Evolutionary conservation across 2,329 filamentous ascomycete genomes (phyloP), one percentile per base, ranked within the genome.

Genomic region (Aureobasidium leucospermi): DNA sequence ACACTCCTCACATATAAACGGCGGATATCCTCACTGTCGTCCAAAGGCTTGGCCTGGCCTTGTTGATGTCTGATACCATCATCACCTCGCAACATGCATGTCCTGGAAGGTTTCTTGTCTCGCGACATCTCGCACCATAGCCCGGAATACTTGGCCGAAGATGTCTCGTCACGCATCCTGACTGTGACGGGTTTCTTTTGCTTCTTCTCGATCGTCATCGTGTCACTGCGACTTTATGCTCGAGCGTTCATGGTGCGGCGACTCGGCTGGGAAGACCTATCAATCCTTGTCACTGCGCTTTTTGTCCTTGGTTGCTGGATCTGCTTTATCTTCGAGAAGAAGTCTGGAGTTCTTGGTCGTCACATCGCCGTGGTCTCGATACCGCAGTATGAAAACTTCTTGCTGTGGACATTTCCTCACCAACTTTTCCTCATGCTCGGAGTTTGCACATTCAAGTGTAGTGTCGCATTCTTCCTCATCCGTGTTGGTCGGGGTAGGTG

Each of bases 351-450:
- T 15, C 38, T 55, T 11, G 51, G 51, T 32, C 51, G 39, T 7
- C 51, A 55, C 38, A 34, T 28, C 4, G 51, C 2, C 7, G 9
- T 23, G 4, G 23, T 32, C 7, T 43, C 51, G n/a, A 38, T 43
- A 32, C 51, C 51, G 6, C 51, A 55, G 15, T 55, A 34, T 9
- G 51, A 55, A 10, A 15, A 19, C 0, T 55, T 55, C 29, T 6
- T 55, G n/a, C n/a, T 43, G 4, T 55, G 32, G 51, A 55, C 51
- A 13, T 55, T 55, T 3, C 51, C 51, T 4, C 51, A 55, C 9
- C 38, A 42, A 29, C 38, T 55, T 13, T 55, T 55, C 10, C 38
- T 42, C 15, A 34, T 31, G 11, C 51, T 55, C 1, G 51, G 51
- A 2, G 16, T 43, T 15, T 23, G 51, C 9, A 55, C 51, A 15